Evolutionary conservation across 2,329 filamentous ascomycete genomes (phyloP).

Genomic region (Aphanoascus verrucosus): DNA sequence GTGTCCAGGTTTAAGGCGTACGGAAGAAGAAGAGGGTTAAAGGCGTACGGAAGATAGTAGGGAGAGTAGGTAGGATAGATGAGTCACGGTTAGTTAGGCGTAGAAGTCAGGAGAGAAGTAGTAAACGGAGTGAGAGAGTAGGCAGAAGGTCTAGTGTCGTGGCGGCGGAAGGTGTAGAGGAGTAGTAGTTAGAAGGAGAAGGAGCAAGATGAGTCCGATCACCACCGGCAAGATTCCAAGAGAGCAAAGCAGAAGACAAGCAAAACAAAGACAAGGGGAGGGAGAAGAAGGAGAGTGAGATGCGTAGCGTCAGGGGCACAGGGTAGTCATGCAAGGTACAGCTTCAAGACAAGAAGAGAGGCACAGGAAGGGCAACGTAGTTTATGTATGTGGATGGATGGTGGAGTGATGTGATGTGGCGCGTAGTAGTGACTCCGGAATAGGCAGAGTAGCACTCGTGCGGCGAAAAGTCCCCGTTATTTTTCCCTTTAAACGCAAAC

Average conservation of each 20-base stretch:
- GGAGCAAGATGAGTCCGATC: background rate
- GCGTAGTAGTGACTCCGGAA: conserved; percentile 10
- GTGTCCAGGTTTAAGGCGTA: conserved; percentile 13
- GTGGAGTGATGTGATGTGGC: conserved; percentile 11
- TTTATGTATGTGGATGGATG: background rate
- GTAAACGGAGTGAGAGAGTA: background rate
- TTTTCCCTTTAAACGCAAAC: background rate
- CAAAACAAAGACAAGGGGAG: background rate
- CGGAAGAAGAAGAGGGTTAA: conserved; percentile 2
- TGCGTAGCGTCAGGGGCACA: background rate
- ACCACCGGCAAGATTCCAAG: conserved; percentile 1
- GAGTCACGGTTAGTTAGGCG: conserved; percentile 1
- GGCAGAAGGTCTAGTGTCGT: background rate
- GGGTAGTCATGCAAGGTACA: conserved; percentile 15
- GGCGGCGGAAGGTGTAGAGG: background rate
- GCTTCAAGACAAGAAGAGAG: background rate
- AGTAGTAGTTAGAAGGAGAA: background rate
- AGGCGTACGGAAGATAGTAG: background rate
- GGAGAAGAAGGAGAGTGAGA: background rate
- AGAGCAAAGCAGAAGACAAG: background rate
- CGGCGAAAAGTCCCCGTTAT: conserved; percentile 8
- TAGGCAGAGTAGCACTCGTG: conserved; percentile 14
- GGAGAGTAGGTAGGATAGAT: background rate
- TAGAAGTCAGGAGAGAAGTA: background rate
- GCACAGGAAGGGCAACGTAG: conserved; percentile 2